Conservation (phyloP, 2,329 filamentous ascomycete genomes). For the Colletotrichum sp. region DNA sequence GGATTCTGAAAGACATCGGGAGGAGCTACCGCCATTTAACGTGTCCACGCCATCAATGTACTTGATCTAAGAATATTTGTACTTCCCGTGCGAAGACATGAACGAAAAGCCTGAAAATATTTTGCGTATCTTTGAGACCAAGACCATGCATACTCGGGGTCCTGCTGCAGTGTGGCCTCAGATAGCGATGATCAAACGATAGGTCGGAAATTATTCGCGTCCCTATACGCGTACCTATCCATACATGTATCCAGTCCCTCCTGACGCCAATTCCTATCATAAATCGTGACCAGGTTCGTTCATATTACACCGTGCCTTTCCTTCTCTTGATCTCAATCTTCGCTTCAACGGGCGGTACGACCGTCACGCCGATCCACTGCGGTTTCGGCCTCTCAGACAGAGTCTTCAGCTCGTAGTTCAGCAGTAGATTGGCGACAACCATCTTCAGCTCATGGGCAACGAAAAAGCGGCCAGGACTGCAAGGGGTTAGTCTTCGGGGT, state of each 20-base stretch:
- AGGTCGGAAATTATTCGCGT: background rate
- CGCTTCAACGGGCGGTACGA: conserved; percentile 38
- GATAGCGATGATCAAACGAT: background rate
- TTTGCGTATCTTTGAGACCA: too few relatives aligned
- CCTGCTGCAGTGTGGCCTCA: too few relatives aligned
- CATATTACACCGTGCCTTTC: conserved; percentile 6
- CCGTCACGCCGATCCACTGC: conserved; percentile 49
- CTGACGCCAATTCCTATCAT: background rate
- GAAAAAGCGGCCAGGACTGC: conserved; percentile 60
- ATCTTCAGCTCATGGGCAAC: conserved; percentile 62
- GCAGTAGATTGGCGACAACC: conserved; percentile 52
- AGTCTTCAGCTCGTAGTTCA: conserved; percentile 58
- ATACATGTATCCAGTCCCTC: background rate
- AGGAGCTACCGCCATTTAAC: too few relatives aligned
- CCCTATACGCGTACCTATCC: background rate
- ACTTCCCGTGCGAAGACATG: too few relatives aligned
- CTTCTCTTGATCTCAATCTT: conserved; percentile 34
- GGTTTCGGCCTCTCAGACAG: conserved; percentile 42
- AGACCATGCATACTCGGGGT: too few relatives aligned
- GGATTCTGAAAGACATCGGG: too few relatives aligned
- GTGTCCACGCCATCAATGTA: too few relatives aligned
- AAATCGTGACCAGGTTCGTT: background rate
- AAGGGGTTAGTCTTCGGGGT: background rate
- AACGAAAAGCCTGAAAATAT: too few relatives aligned
- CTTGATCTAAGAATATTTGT: too few relatives aligned